Evolutionary conservation across 805 yeast genomes (phyloP).

Genomic region (Teunomyces aglyptinius): DNA sequence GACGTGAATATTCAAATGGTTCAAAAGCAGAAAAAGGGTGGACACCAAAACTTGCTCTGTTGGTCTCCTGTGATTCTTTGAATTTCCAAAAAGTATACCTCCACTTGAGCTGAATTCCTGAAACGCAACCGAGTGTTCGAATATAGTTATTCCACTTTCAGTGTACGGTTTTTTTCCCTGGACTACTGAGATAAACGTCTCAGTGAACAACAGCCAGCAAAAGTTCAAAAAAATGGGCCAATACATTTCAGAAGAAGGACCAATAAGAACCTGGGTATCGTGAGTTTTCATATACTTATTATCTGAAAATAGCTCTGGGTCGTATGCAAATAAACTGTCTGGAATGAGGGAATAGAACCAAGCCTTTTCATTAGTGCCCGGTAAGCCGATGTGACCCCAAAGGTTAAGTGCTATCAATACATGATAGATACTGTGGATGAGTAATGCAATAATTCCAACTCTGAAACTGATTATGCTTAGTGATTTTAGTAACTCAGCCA

Average conservation of each 20-base stretch:
- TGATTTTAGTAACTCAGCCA: conserved; percentile 18
- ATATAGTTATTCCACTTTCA: conserved; percentile 68
- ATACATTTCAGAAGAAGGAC: conserved; percentile 52
- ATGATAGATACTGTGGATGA: conserved; percentile 23
- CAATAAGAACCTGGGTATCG: conserved; percentile 28
- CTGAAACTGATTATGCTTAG: conserved; percentile 27
- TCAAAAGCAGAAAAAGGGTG: conserved; percentile 54
- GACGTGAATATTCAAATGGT: conserved; percentile 61
- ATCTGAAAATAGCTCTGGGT: conserved; percentile 16
- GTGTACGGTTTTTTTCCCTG: conserved; percentile 54
- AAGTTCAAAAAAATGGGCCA: conserved; percentile 59
- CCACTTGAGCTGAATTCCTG: conserved; percentile 60
- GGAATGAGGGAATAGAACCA: conserved; percentile 14
- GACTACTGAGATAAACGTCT: conserved; percentile 60
- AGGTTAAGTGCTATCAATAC: conserved; percentile 34
- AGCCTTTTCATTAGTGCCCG: conserved; percentile 1
- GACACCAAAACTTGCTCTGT: conserved; percentile 51
- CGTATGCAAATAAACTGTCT: conserved; percentile 23
- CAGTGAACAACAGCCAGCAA: conserved; percentile 62
- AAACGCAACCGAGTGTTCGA: conserved; percentile 73
- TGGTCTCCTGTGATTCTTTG: conserved; percentile 36
- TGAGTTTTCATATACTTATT: conserved; percentile 30
- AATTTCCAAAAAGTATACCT: conserved; percentile 19
- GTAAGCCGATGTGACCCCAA: conserved; percentile 15
- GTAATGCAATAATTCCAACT: conserved; percentile 22